Conservation (phyloP, 2,329 filamentous ascomycete species). For the Hymenoscyphus fraxineus region DNA sequence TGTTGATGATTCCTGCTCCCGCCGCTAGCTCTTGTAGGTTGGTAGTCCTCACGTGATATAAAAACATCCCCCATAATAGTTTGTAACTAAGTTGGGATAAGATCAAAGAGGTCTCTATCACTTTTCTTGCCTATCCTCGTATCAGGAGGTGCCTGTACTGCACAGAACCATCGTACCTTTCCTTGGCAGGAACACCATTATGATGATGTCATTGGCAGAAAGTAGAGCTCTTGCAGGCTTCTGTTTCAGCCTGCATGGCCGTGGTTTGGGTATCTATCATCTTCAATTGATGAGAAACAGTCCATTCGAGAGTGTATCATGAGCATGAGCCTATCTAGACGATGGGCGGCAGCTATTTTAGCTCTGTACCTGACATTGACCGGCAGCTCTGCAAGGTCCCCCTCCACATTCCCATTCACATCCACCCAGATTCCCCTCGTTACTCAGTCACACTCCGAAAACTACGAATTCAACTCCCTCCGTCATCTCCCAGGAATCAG, state of each 20-base stretch:
- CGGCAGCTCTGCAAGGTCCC: neutral
- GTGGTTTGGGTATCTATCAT: neutral
- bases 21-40: too few relatives aligned
- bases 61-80: too few relatives aligned
- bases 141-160: too few relatives aligned
- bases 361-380: neutral
- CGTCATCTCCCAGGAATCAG: slow-evolving; percentile 53
- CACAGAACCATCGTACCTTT: neutral
- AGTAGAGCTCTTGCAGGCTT: neutral
- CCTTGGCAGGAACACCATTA: neutral
- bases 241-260: neutral
- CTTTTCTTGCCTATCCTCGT: too few relatives aligned
- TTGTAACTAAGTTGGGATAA: too few relatives aligned
- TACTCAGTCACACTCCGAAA: slow-evolving; percentile 28
- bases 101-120: too few relatives aligned
- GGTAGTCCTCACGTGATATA: too few relatives aligned
- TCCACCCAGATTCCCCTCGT: slow-evolving; percentile 11
- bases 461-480: slow-evolving; percentile 50
- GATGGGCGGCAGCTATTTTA: neutral
- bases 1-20: too few relatives aligned
- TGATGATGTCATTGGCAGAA: neutral
- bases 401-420: too few relatives aligned
- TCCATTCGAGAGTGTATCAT: too few relatives aligned
- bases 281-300: neutral
- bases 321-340: neutral